Evolutionary conservation across 2,329 filamentous ascomycete genomes (phyloP), one percentile per base, ranked within the genome.

Genomic region (Aspergillus persii): DNA sequence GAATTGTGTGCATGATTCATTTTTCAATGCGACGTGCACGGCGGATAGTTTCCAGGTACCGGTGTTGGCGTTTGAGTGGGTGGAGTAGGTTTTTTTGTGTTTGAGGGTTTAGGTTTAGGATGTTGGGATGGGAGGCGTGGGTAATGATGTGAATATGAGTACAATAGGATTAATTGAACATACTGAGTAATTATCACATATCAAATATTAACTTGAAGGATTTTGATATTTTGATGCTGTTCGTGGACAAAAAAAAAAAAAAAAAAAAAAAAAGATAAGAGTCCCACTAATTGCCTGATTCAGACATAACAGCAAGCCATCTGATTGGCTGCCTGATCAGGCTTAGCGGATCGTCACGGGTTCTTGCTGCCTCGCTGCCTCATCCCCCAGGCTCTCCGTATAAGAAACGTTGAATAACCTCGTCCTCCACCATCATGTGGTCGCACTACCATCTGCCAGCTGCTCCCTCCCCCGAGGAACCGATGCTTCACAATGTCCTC

Each of bases 21-120:
- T 62, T 48, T 69, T 68, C 30, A 71, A 71, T 59, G 69, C 69
- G 4, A 69, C 69, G 7, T 71, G 69, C 41, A 68, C 68, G 6
- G 69, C 68, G 1, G 61, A 58, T 4, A 54, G 61, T 1, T 71
- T 71, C 57, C 61, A 66, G 9, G 52, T 71, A 29, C 69, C 69
- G 1, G 66, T 71, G 3, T 54, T 71, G 56, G 58, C 51, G 12
- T 71, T 69, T 53, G 11, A 67, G 18, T 71, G 68, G 68, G 66
- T 69, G 4, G 36, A 41, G 36, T 41, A 41, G 12, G 5, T 5
- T 15, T 15, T 41, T 41, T 39, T 39, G 12, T 15, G 5, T n/a
- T 39, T 31, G 30, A 31, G 18, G 18, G 18, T 23, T 1, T 1
- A 2, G 18, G 18, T 23, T 23, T 23, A 23, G 18, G 18, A 23